These are phyloP conservation scores for Farysia itapuensis DNA, from an alignment of 1,284 basidiomycete species.

Conservation along the genomic window DNA sequence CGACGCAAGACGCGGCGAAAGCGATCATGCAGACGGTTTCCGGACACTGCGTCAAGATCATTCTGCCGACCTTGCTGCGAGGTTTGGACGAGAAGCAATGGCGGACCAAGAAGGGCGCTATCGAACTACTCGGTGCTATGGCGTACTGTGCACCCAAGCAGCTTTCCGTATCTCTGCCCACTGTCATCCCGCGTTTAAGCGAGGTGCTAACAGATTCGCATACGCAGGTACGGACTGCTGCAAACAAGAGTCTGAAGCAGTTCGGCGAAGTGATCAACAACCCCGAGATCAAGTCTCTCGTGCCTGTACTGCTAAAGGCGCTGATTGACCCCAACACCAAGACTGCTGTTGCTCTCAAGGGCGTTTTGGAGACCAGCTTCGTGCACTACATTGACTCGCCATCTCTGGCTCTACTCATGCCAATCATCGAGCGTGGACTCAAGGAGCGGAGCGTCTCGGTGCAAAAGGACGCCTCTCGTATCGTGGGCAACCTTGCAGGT, in stretches of 20 bases:
- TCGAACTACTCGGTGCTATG: constrained; percentile 98
- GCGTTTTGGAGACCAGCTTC: constrained; percentile 89
- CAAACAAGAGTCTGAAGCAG: constrained; percentile 93
- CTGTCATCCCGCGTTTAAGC: constrained; percentile 92
- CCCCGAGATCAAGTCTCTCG: constrained; percentile 83
- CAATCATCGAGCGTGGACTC: constrained; percentile 91
- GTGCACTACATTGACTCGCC: constrained; percentile 98
- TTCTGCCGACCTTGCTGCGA: constrained; percentile 83
- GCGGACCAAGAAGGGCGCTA: constrained; percentile 96
- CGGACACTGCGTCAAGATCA: constrained; percentile 74
- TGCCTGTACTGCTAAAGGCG: constrained; percentile 89
- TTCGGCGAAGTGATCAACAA: constrained; percentile 75
- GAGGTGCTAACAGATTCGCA: constrained; percentile 96
- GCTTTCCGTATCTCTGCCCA: constrained; percentile 89
- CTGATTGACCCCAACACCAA: constrained; percentile 88
- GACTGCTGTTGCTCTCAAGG: constrained; percentile 79
- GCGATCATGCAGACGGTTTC: constrained; percentile 90
- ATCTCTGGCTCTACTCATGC: constrained; percentile 92
- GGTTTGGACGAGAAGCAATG: constrained; percentile 98
- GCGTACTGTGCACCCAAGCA: constrained; percentile 96
- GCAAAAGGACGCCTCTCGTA: constrained; percentile 94
- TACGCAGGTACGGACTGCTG: constrained; percentile 87
- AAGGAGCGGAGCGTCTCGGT: constrained; percentile 88
- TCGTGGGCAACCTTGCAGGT: constrained; percentile 87
- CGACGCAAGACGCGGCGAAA: constrained; percentile 86